A percentile compares a stretch with the other conserved stretches of the same genome.
These are phyloP conservation scores for Leucoagaricus sp. DNA, from an alignment of 1,284 basidiomycete genomes.

Conservation along the genomic window DNA sequence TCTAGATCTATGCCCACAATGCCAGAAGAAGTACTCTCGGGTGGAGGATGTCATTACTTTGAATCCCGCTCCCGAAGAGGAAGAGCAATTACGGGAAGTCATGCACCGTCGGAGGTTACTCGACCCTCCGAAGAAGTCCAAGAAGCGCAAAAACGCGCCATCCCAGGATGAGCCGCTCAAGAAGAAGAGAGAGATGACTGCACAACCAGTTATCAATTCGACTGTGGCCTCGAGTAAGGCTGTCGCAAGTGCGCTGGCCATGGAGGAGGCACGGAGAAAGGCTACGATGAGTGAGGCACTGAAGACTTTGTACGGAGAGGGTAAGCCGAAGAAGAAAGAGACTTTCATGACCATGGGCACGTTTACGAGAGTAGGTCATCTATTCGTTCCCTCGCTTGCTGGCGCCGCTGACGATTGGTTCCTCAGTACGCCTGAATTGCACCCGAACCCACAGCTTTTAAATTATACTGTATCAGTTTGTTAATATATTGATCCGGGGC, in stretches of 20 bases:
- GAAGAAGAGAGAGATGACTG: constrained; percentile 40
- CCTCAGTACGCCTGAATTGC: constrained; percentile 2
- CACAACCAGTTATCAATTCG: constrained; percentile 42
- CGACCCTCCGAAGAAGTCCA: constrained; percentile 62
- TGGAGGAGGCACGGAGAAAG: constrained; percentile 76
- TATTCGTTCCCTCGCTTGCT: neutral
- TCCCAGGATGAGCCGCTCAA: constrained; percentile 41
- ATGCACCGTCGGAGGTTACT: constrained; percentile 57
- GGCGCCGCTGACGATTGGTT: neutral
- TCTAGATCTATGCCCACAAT: constrained; percentile 72
- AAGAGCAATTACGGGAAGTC: constrained; percentile 48
- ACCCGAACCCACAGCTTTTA: no score
- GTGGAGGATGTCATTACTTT: constrained; percentile 54
- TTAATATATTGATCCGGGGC: neutral
- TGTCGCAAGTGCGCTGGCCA: constrained; percentile 62
- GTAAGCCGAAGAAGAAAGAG: constrained; percentile 56
- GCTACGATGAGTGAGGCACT: constrained; percentile 75
- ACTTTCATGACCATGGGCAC: constrained; percentile 84
- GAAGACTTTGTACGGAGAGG: constrained; percentile 66
- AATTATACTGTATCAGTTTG: neutral
- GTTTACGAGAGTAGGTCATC: constrained; percentile 72
- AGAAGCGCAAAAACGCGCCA: constrained; percentile 62
- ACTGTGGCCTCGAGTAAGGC: constrained; percentile 61
- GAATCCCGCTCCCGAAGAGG: constrained; percentile 66
- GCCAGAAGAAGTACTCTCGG: constrained; percentile 65